Evolutionary conservation across 2,329 filamentous ascomycete species (phyloP).

Genomic region (Phyllosticta citriasiana): DNA sequence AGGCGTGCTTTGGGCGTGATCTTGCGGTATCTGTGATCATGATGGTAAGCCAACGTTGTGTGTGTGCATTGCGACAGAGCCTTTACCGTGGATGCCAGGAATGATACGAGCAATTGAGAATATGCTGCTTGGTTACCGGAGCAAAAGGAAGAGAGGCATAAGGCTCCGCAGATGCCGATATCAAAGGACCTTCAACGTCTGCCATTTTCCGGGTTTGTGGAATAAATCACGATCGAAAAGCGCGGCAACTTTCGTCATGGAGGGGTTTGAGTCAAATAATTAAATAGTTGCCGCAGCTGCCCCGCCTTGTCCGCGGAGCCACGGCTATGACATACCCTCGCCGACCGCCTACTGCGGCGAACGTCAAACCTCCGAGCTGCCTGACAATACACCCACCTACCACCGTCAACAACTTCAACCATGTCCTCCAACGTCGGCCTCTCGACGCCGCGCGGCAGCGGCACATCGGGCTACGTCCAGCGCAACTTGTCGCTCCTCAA

Average conservation of each 20-base stretch:
- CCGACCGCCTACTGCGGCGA: not conserved
- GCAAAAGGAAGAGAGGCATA: constrained; percentile 56
- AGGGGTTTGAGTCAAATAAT: not conserved
- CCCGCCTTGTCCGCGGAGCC: not conserved
- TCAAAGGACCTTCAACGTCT: not conserved
- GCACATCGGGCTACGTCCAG: constrained; percentile 95
- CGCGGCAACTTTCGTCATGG: not conserved
- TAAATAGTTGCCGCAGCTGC: not conserved
- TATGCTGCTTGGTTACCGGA: constrained; percentile 74
- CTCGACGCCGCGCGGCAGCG: constrained; percentile 83
- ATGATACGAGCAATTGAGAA: constrained; percentile 90
- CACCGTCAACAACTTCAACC: constrained; percentile 7
- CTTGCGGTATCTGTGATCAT: constrained; percentile 56
- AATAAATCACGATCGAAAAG: not conserved
- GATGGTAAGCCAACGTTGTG: not conserved
- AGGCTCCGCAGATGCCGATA: not conserved
- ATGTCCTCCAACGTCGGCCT: constrained; percentile 99
- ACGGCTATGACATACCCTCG: not conserved
- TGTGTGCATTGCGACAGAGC: not conserved
- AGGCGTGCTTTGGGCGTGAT: constrained; percentile 79
- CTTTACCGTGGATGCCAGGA: constrained; percentile 70
- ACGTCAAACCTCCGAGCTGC: not conserved
- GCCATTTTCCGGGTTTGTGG: not conserved
- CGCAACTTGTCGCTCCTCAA: constrained; percentile 83
- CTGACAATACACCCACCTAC: not conserved